Evolutionary conservation across 495 filamentous ascomycete species (phyloP).

Genomic region (Terfezia claveryi): DNA sequence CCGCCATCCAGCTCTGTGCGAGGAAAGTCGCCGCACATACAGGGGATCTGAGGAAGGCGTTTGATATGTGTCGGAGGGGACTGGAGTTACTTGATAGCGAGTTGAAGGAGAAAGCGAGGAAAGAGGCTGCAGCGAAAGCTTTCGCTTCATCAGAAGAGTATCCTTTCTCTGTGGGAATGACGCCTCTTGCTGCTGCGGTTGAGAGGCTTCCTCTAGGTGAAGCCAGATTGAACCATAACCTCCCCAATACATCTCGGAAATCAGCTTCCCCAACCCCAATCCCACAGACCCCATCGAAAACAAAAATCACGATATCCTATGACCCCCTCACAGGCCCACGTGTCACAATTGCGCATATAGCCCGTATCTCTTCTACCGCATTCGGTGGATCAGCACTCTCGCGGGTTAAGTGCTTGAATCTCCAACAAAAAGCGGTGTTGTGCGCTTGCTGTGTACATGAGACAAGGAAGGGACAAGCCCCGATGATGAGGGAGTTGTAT

Average conservation of each 20-base stretch:
- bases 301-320: constrained; percentile 16
- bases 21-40: constrained; percentile 87
- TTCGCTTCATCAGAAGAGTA: not conserved
- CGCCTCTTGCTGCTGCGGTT: constrained; percentile 2
- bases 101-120: constrained; percentile 40
- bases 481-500: constrained; percentile 58
- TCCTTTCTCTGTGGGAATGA: not conserved
- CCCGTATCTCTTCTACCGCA: constrained; percentile 62
- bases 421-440: constrained; percentile 90
- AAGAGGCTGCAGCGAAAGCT: constrained; percentile 11
- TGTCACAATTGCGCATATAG: constrained; percentile 73
- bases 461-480: constrained; percentile 34
- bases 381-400: constrained; percentile 70
- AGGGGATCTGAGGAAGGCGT: constrained; percentile 84
- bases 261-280: constrained; percentile 16
- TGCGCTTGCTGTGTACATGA: constrained; percentile 72
- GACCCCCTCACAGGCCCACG: constrained; percentile 59
- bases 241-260: constrained; percentile 24
- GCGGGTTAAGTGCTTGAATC: constrained; percentile 63
- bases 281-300: not conserved
- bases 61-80: constrained; percentile 75
- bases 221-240: constrained; percentile 42
- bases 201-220: constrained; percentile 32
- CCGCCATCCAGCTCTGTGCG: constrained; percentile 76
- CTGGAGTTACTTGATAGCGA: constrained; percentile 80